These are phyloP conservation scores for Debaryomyces psychrophilus DNA, from an alignment of 1,139 yeast species.

Conservation along the genomic window DNA sequence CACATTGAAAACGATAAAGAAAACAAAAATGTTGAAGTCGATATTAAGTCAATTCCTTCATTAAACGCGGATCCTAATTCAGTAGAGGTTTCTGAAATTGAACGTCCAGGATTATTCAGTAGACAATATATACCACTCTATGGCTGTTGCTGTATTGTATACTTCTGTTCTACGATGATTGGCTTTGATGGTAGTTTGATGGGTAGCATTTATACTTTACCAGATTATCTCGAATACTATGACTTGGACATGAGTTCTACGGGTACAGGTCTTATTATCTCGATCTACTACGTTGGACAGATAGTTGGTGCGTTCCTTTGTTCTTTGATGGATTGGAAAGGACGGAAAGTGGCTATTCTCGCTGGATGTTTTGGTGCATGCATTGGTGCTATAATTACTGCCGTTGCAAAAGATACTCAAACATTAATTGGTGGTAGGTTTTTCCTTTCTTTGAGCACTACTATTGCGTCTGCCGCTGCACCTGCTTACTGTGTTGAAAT, in stretches of 20 bases:
- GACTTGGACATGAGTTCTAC: conserved; percentile 16
- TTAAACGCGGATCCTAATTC: conserved; percentile 1
- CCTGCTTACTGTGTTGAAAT: conserved; percentile 30
- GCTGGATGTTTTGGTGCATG: conserved; percentile 23
- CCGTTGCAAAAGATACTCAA: conserved; percentile 22
- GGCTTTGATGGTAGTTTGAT: conserved; percentile 27
- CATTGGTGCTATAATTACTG: conserved; percentile 29
- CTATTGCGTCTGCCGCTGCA: conserved; percentile 22
- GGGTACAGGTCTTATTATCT: conserved; percentile 25
- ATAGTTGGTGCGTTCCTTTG: conserved; percentile 21
- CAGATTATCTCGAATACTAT: conserved; percentile 21
- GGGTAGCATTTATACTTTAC: conserved; percentile 22
- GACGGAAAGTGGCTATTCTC: conserved; percentile 24
- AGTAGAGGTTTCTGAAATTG: conserved; percentile 8
- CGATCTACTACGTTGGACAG: conserved; percentile 24
- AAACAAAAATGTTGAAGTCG: background rate
- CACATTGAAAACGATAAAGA: conserved; percentile 3
- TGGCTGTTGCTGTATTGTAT: conserved; percentile 16
- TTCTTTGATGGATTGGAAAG: conserved; percentile 24
- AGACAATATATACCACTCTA: conserved; percentile 14
- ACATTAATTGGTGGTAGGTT: conserved; percentile 30
- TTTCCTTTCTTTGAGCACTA: conserved; percentile 17
- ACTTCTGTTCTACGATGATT: conserved; percentile 20
- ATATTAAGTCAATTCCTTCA: conserved; percentile 1
- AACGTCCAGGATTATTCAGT: conserved; percentile 10